Conservation (phyloP, 192 early-diverging fungal genomes). For the Rhizophagus sp. region DNA sequence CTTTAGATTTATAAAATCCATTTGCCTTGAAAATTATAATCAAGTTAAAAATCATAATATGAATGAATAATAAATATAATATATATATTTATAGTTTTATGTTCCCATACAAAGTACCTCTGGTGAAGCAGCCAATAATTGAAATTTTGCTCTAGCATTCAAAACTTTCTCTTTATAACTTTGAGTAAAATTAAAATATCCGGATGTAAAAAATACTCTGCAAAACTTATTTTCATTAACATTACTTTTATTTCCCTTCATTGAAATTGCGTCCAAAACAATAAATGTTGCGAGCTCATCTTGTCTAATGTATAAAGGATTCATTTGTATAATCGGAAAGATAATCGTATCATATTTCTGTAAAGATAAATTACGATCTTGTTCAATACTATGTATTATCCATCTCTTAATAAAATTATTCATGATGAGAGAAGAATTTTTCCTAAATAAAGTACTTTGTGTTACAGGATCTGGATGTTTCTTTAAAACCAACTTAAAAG, state of each 20-base stretch:
- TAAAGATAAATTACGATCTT: background rate
- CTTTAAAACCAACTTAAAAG: slow-evolving; percentile 19
- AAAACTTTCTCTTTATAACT: slow-evolving; percentile 65
- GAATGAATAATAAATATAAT: background rate
- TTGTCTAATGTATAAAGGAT: slow-evolving; percentile 75
- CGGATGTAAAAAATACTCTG: slow-evolving; percentile 76
- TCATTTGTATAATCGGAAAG: slow-evolving; percentile 87
- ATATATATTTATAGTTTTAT: no score
- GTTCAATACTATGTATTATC: slow-evolving; percentile 26
- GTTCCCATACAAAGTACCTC: slow-evolving; percentile 52
- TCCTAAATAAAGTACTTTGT: slow-evolving; percentile 57
- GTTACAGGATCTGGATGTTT: slow-evolving; percentile 59
- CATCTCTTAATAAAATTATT: slow-evolving; percentile 53
- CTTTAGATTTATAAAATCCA: slow-evolving; percentile 85
- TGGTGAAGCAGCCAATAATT: slow-evolving; percentile 82
- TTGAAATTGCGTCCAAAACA: slow-evolving; percentile 61
- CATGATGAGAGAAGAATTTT: slow-evolving; percentile 51
- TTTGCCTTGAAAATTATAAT: slow-evolving; percentile 68
- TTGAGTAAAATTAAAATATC: slow-evolving; percentile 92
- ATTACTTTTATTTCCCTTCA: slow-evolving; percentile 26
- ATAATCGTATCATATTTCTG: slow-evolving; percentile 60
- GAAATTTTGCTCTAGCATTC: slow-evolving; percentile 59
- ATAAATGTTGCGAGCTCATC: slow-evolving; percentile 68
- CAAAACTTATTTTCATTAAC: slow-evolving; percentile 41
- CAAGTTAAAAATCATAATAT: background rate